Base-by-base conservation (phyloP, 2,329 filamentous ascomycete species). In the Hymenoscyphus occultus region DNA sequence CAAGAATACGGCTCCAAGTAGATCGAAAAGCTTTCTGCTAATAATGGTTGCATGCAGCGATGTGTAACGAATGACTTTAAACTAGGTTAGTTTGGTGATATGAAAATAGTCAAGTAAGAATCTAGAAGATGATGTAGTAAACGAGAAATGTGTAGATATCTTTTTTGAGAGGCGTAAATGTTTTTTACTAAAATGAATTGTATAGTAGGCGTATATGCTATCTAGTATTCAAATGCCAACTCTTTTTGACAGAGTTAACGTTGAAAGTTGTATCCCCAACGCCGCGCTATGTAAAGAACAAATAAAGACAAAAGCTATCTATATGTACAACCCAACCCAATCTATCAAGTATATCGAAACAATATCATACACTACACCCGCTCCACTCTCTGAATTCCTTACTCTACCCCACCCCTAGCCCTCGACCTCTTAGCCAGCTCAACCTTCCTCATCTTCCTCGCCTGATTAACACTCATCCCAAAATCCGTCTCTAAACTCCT, bases 381-480 rank as follows among this genome's bases (percentile, higher is more conserved):
- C 45, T 19, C 19, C 14, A 5, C 45, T 48, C 9, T 22, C 6
- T 10, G 9, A 51, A 45, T 9, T 19, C n/a, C 22, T 28, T 6
- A 51, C 3, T 28, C 45, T 10, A 51, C 45, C 45, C 45, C 60
- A 65, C 66, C 45, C 39, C 63, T 68, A 1, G 63, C 61, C 62
- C 72, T 75, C 2, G 66, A 71, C 68, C 76, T 77, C 16, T 78
- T 81, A 72, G 80, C 81, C 64, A 82, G 79, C 61, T 78, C 81
- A 73, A 85, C 83, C 77, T 90, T 91, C 68, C 86, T 85, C 66
- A 78, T 80, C 80, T 88, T 92, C 72, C 83, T 83, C 7, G 89
- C 90, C 78, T 91, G 90, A 70, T 82, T 89, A 72, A 91, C 74
- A 75, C 90, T 92, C 63, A 86, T 73, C 16, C 76, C 75, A 31